These are phyloP conservation scores for Thalassiosira mediterranea DNA, from an alignment of 352 stramenopile species.

Conservation along the genomic window DNA sequence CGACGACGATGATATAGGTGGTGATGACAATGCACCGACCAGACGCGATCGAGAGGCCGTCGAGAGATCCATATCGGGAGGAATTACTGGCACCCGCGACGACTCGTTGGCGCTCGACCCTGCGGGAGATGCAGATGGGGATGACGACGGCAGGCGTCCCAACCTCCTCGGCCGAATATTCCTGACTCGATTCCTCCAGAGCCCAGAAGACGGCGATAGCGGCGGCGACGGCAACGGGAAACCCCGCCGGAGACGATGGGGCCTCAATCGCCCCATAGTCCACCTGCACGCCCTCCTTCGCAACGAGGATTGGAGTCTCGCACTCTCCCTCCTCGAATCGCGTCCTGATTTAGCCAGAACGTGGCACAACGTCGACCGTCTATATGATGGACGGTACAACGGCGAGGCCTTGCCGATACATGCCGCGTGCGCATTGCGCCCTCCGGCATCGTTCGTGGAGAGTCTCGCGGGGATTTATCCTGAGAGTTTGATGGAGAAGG, in stretches of 20 bases:
- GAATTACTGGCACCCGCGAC: slow-evolving; percentile 24
- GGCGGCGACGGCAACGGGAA: not conserved
- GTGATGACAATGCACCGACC: slow-evolving; percentile 5
- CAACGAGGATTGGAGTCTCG: slow-evolving; percentile 53
- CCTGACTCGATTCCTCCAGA: slow-evolving; percentile 1
- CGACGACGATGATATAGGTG: slow-evolving; percentile 4
- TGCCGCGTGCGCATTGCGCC: slow-evolving; percentile 33
- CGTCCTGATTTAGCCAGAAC: slow-evolving; percentile 27
- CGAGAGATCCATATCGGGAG: slow-evolving; percentile 36
- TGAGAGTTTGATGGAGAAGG: slow-evolving; percentile 35
- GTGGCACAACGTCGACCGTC: slow-evolving; percentile 37
- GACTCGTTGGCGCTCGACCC: slow-evolving; percentile 11
- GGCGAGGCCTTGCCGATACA: slow-evolving; percentile 39
- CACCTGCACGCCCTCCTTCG: slow-evolving; percentile 34
- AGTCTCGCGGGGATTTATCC: slow-evolving; percentile 23
- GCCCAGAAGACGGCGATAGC: not conserved
- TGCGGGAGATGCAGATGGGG: not conserved
- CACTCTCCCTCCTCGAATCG: slow-evolving; percentile 21
- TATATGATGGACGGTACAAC: slow-evolving; percentile 38
- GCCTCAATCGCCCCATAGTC: slow-evolving; percentile 13
- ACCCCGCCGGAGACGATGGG: too few species aligned
- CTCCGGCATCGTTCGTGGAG: slow-evolving; percentile 35
- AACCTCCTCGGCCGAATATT: slow-evolving; percentile 15
- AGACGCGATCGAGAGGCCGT: slow-evolving; percentile 24
- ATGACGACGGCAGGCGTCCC: not conserved